Conservation (phyloP, 805 yeast species). For the Candida wancherniae region DNA sequence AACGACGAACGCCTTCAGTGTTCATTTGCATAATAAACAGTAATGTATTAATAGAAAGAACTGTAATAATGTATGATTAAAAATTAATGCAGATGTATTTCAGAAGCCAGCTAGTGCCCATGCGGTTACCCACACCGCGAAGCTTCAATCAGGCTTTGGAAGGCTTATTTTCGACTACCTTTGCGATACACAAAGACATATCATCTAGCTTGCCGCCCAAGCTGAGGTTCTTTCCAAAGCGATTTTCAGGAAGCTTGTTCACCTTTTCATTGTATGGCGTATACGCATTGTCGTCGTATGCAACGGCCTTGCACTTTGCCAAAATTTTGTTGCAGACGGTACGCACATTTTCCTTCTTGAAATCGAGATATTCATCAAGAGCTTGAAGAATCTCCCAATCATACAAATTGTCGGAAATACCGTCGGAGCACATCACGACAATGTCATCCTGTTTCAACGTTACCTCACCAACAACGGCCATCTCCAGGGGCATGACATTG, state of each 20-base stretch:
- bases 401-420: conserved; percentile 49
- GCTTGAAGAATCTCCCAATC: conserved; percentile 42
- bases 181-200: conserved; percentile 47
- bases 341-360: conserved; percentile 29
- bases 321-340: conserved; percentile 38
- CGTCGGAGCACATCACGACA: conserved; percentile 48
- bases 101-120: too few relatives aligned
- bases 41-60: too few relatives aligned
- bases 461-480: conserved; percentile 43
- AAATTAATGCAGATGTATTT: too few relatives aligned
- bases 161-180: conserved; percentile 28
- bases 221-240: conserved; percentile 28
- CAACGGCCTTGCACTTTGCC: conserved; percentile 43
- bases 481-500: conserved; percentile 39
- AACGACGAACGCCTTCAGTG: too few relatives aligned
- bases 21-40: too few relatives aligned
- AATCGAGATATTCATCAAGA: conserved; percentile 28
- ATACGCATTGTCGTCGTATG: conserved; percentile 48
- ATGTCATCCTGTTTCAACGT: conserved; percentile 39
- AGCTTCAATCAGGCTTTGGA: too few relatives aligned
- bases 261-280: conserved; percentile 52
- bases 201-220: conserved; percentile 55
- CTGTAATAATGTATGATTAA: too few relatives aligned
- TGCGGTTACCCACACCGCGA: too few relatives aligned
- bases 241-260: conserved; percentile 33